These are phyloP conservation scores for Tylopilus subfusipes DNA, from an alignment of 768 basidiomycete species.

Conservation along the genomic window DNA sequence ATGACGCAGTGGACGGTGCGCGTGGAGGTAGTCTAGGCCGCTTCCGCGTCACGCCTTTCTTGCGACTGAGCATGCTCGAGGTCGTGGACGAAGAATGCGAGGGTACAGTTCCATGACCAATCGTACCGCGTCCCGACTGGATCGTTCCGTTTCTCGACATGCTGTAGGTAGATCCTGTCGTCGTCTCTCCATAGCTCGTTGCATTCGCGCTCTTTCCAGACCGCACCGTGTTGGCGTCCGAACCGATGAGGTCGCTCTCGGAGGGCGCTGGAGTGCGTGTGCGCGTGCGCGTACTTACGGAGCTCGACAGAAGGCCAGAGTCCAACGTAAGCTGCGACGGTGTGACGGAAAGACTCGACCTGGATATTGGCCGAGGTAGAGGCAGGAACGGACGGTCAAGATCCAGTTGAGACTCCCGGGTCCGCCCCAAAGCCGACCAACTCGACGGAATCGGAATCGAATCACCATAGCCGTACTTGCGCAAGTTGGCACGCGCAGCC, in stretches of 20 bases:
- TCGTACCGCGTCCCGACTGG: slow-evolving; percentile 2
- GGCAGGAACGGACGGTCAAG: slow-evolving; percentile 1
- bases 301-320: slow-evolving; percentile 2
- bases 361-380: neutral
- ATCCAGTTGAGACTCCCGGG: slow-evolving; percentile 17
- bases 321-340: slow-evolving; percentile 5
- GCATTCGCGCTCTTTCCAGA: neutral
- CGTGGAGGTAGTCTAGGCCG: slow-evolving; percentile 20
- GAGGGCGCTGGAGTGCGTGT: slow-evolving; percentile 1
- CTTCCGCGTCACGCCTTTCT: slow-evolving; percentile 20
- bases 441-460: slow-evolving; percentile 19
- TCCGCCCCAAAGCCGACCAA: slow-evolving; percentile 19
- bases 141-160: slow-evolving; percentile 13
- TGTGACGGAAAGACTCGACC: slow-evolving; percentile 3
- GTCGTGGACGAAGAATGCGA: slow-evolving; percentile 8
- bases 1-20: slow-evolving; percentile 27
- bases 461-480: slow-evolving; percentile 23
- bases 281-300: neutral
- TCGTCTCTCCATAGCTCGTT: neutral
- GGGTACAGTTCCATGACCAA: neutral
- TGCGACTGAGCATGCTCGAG: slow-evolving; percentile 20
- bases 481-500: slow-evolving; percentile 21
- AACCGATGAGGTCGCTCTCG: neutral
- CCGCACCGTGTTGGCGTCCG: neutral
- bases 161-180: neutral